Conservation (phyloP, 1,284 basidiomycete genomes). For the Tausonia pullulans region DNA sequence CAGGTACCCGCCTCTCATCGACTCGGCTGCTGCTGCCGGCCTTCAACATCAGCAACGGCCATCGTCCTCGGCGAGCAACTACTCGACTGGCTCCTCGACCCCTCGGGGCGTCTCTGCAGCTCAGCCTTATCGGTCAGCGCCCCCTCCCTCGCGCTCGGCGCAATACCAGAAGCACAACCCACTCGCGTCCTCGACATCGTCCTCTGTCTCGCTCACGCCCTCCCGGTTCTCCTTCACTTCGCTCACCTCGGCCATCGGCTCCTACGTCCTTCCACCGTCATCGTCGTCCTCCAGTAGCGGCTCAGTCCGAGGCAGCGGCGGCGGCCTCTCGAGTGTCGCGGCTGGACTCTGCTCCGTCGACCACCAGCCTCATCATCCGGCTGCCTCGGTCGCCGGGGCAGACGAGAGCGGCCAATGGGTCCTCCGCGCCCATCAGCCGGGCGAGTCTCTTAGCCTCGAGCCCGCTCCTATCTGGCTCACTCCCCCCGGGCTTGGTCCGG, state of each 20-base stretch:
- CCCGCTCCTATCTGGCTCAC: neutral
- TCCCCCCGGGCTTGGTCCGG: neutral
- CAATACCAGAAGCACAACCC: conserved; percentile 3
- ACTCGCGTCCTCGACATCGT: neutral
- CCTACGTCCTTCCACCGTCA: conserved; percentile 10
- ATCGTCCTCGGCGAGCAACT: neutral
- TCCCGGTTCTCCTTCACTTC: conserved; percentile 15
- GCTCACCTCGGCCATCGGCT: conserved; percentile 9
- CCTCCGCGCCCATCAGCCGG: conserved; percentile 4
- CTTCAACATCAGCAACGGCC: neutral
- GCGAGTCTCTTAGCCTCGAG: neutral
- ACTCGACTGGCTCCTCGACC: neutral
- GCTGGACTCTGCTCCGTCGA: conserved; percentile 10
- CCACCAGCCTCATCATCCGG: neutral
- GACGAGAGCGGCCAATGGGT: conserved; percentile 15
- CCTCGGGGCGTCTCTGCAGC: neutral
- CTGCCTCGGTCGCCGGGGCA: neutral
- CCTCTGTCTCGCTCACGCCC: neutral
- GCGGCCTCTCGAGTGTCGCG: neutral
- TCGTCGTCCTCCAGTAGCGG: neutral
- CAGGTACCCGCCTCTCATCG: too few species aligned
- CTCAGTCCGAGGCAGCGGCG: neutral
- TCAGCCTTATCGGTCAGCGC: neutral
- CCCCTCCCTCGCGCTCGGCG: conserved; percentile 15
- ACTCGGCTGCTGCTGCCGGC: neutral